Conservation (phyloP, 306 rosid species). For the Acacia crassicarpa region DNA sequence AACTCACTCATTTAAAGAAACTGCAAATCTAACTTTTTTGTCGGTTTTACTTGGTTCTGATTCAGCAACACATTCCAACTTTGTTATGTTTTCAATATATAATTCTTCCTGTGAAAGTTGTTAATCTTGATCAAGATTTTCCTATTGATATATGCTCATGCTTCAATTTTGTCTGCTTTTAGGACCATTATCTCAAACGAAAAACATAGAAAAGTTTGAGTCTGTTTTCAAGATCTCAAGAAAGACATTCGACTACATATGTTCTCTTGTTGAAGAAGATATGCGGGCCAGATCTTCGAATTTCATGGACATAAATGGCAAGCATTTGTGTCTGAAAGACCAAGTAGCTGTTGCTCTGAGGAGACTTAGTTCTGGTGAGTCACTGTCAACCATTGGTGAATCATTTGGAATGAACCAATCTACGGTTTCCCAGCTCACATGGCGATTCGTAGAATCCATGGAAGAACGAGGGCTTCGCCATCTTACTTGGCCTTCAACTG, state of each 20-base stretch:
- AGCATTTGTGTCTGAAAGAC: conserved; percentile 62
- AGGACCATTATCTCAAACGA: conserved; percentile 69
- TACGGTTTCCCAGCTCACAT: conserved; percentile 83
- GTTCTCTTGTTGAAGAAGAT: conserved; percentile 76
- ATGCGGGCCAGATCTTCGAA: conserved; percentile 64
- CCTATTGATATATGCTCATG: conserved; percentile 4
- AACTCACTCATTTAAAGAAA: conserved; percentile 1
- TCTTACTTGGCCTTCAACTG: conserved; percentile 79
- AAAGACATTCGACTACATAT: conserved; percentile 78
- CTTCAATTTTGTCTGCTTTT: conserved; percentile 33
- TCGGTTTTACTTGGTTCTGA: conserved; percentile 5
- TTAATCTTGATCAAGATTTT: background rate
- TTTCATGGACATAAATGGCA: conserved; percentile 49
- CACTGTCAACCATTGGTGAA: conserved; percentile 67
- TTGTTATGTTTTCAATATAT: background rate
- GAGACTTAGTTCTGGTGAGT: conserved; percentile 91
- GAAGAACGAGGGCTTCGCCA: conserved; percentile 83
- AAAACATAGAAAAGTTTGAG: conserved; percentile 59
- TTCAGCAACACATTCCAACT: background rate
- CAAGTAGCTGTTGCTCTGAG: conserved; percentile 90
- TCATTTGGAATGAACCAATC: conserved; percentile 72
- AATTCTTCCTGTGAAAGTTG: conserved; percentile 12
- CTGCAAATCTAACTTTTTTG: conserved; percentile 1
- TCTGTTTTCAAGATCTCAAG: conserved; percentile 77
- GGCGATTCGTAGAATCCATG: conserved; percentile 90